phyloP scores from a whole-genome alignment of 2,329 filamentous ascomycete genomes.

The Aspergillus tubingensis region DNA sequence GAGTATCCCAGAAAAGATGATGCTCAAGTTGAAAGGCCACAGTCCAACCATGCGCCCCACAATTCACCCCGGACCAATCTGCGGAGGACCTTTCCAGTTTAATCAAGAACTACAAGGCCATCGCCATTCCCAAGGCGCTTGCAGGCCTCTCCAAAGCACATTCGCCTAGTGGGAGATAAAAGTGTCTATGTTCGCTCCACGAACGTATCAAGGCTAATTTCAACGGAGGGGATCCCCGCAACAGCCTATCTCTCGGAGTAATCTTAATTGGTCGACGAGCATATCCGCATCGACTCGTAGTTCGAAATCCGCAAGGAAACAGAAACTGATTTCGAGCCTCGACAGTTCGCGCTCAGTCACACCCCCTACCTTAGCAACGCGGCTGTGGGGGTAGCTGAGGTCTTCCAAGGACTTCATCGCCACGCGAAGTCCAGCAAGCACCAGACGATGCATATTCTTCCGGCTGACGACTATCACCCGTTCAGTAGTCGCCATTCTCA shows the following conservation, averaged over 20 bases:
- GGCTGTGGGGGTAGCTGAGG: conserved; percentile 78
- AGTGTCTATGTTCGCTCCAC: background rate
- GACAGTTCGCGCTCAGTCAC: conserved; percentile 80
- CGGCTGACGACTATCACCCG: conserved; percentile 76
- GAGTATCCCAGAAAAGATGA: background rate
- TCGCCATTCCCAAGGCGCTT: background rate
- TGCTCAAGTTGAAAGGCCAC: background rate
- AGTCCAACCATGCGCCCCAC: background rate
- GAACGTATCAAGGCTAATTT: background rate
- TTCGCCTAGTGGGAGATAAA: background rate
- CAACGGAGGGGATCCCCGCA: background rate
- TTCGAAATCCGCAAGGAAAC: conserved; percentile 83
- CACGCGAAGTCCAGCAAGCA: conserved; percentile 80
- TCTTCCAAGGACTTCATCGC: conserved; percentile 97
- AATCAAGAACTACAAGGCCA: background rate
- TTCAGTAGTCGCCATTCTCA: conserved; percentile 76
- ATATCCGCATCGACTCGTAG: conserved; percentile 64
- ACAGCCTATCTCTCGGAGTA: conserved; percentile 28
- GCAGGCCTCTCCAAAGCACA: background rate
- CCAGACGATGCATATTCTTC: conserved; percentile 81
- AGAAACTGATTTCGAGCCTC: conserved; percentile 84
- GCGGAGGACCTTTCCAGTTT: background rate
- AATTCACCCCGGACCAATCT: background rate
- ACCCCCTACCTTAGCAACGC: conserved; percentile 84
- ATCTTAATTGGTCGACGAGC: conserved; percentile 54